A percentile compares a stretch with the other conserved stretches of the same genome.
Evolutionary conservation across 1,284 basidiomycete species (phyloP).

Genomic region (Microbotryum scabiosae): DNA sequence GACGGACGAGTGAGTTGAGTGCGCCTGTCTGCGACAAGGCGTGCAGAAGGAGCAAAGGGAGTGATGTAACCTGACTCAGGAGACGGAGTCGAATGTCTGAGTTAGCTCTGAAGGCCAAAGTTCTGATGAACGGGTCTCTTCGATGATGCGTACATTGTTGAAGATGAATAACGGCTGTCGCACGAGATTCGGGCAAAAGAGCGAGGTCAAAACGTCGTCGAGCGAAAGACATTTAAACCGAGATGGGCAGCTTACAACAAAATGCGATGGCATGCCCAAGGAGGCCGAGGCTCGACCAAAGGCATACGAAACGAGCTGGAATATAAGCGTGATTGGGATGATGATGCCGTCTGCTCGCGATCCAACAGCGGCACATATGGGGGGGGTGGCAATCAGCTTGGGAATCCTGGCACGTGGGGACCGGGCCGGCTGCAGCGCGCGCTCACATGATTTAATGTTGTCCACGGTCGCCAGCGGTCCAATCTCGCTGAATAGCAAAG

Average conservation of each 20-base stretch:
- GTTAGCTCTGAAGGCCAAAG: no score
- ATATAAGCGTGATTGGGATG: conserved; percentile 36
- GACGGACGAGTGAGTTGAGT: conserved; percentile 33
- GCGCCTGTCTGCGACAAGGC: conserved; percentile 37
- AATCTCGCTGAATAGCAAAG: conserved; percentile 40
- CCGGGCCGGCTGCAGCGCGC: background rate
- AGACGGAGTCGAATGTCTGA: no score
- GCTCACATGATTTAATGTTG: conserved; percentile 37
- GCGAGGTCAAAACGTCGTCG: background rate
- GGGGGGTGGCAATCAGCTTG: conserved; percentile 34
- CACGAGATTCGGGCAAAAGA: background rate
- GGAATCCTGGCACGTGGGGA: background rate
- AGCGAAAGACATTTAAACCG: background rate
- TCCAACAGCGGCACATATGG: no score
- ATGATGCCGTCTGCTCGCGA: conserved; percentile 15
- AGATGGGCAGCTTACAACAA: conserved; percentile 13
- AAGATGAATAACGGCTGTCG: conserved; percentile 37
- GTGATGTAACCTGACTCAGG: conserved; percentile 11
- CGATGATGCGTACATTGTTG: conserved; percentile 34
- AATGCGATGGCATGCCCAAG: conserved; percentile 35
- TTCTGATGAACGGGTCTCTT: no score
- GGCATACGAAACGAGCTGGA: conserved; percentile 36
- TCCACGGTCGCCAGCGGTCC: conserved; percentile 37
- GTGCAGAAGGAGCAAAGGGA: conserved; percentile 38
- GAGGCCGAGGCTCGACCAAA: conserved; percentile 33